Evolutionary conservation across 495 filamentous ascomycete species (phyloP).

Genomic region (Viridothelium virens): DNA sequence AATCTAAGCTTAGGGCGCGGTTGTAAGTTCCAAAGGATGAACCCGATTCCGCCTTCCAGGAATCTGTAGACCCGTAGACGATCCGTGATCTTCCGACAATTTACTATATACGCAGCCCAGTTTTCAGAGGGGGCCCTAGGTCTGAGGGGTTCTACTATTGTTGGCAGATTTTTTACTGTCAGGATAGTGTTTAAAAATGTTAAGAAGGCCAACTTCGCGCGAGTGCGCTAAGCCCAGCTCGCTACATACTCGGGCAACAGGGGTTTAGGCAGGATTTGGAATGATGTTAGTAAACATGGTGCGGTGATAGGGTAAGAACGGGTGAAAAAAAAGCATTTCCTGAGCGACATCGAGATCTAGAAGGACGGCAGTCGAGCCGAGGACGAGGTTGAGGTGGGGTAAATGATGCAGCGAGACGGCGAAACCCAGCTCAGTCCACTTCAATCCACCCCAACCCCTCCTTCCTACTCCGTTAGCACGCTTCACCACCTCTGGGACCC

Average conservation of each 20-base stretch:
- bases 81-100: no score
- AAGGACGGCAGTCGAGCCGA: not conserved
- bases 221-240: not conserved
- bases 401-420: not conserved
- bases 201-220: no score
- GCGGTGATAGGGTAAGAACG: not conserved
- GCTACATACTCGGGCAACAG: not conserved
- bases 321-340: not conserved
- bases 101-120: no score
- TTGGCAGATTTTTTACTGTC: no score
- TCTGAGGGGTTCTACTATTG: no score
- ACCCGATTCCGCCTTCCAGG: no score
- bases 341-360: not conserved
- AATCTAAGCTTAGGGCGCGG: not conserved
- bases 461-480: no score
- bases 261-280: not conserved
- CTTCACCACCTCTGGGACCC: no score
- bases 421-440: not conserved
- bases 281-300: not conserved
- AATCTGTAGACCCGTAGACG: no score
- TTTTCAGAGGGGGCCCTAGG: no score
- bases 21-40: not conserved
- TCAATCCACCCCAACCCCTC: no score
- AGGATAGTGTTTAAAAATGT: no score
- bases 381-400: not conserved